These are phyloP conservation scores for Ogataea degrootiae DNA, from an alignment of 805 yeast species.

Conservation along the genomic window DNA sequence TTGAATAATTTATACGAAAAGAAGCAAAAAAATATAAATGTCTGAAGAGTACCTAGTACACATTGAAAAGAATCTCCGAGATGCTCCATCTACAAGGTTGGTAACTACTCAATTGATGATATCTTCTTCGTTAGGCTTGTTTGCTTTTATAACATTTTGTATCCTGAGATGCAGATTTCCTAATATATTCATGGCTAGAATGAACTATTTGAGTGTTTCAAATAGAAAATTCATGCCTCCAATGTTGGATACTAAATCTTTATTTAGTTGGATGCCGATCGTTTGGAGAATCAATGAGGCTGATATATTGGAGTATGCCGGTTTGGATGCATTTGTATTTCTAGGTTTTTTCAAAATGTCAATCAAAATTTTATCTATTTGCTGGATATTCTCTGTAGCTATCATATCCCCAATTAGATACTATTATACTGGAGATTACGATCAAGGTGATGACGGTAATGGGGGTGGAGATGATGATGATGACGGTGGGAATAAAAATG, in stretches of 20 bases:
- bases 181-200: conserved; percentile 78
- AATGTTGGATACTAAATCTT: conserved; percentile 44
- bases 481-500: conserved; percentile 9
- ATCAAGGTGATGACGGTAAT: conserved; percentile 43
- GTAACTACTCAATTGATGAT: conserved; percentile 74
- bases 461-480: conserved; percentile 27
- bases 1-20: no score
- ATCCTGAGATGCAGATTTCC: conserved; percentile 70
- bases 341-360: conserved; percentile 88
- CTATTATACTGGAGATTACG: conserved; percentile 76
- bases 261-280: conserved; percentile 79
- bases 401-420: conserved; percentile 83
- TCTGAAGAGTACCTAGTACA: conserved; percentile 11
- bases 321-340: conserved; percentile 90
- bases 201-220: conserved; percentile 37
- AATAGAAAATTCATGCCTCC: conserved; percentile 52
- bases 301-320: conserved; percentile 83
- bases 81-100: conserved; percentile 41
- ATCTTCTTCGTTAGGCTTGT: conserved; percentile 61
- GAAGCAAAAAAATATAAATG: conserved; percentile 5
- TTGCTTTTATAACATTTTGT: conserved; percentile 68
- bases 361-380: conserved; percentile 58
- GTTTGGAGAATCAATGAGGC: conserved; percentile 62
- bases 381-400: conserved; percentile 64
- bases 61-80: conserved; percentile 24